A percentile compares a stretch with the other conserved stretches of the same genome.
Conservation (phyloP, 2,329 filamentous ascomycete species). For the Aureobasidium uvarum region DNA sequence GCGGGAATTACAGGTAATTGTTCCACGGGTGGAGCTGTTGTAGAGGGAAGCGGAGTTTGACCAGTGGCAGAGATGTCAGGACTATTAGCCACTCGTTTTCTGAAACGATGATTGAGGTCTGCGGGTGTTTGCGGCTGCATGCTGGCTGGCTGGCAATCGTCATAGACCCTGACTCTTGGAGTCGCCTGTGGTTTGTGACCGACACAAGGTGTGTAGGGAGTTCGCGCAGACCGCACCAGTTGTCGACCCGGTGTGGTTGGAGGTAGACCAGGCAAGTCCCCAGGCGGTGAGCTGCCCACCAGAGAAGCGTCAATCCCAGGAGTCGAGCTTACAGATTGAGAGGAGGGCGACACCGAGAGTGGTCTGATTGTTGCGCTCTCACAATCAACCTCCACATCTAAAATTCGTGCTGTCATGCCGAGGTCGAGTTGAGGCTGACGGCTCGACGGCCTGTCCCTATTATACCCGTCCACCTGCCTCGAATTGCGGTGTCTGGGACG, state of each 20-base stretch:
- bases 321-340: background rate
- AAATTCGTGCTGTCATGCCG: constrained; percentile 5
- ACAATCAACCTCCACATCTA: constrained; percentile 2
- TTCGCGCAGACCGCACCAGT: background rate
- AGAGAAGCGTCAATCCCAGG: background rate
- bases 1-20: background rate
- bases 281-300: background rate
- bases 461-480: background rate
- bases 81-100: background rate
- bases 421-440: background rate
- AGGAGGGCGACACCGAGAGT: background rate
- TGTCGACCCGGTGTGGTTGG: constrained; percentile 1
- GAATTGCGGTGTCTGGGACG: background rate
- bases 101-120: constrained; percentile 31
- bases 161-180: constrained; percentile 35
- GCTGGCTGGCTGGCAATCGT: constrained; percentile 33
- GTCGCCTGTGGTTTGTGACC: constrained; percentile 26
- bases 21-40: background rate
- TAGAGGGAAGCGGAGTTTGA: background rate
- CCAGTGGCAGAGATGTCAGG: background rate
- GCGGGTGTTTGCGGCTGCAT: constrained; percentile 40
- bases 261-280: background rate
- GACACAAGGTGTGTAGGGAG: background rate
- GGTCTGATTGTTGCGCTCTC: background rate
- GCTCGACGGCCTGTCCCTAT: background rate